Conservation (phyloP, 1,284 basidiomycete genomes). For the Apiotrichum gracile region DNA sequence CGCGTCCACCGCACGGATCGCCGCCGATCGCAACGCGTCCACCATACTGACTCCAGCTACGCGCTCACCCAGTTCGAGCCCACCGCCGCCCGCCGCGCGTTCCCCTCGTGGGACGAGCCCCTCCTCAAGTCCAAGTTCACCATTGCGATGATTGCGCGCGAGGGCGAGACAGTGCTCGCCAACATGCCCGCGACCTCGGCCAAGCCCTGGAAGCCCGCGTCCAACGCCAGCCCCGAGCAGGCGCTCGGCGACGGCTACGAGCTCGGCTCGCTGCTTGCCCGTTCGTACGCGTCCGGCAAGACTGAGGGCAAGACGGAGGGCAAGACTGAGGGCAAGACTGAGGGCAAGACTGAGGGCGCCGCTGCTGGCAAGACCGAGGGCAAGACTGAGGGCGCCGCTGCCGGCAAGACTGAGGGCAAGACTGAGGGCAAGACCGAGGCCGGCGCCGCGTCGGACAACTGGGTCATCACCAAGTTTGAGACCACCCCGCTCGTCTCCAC, state of each 20-base stretch:
- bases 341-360: constrained; percentile 37
- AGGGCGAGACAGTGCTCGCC: constrained; percentile 59
- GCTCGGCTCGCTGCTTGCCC: constrained; percentile 42
- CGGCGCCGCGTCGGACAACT: constrained; percentile 43
- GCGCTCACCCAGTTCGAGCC: constrained; percentile 77
- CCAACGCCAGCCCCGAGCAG: constrained; percentile 30
- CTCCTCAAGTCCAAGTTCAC: constrained; percentile 80
- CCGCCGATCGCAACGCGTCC: no score
- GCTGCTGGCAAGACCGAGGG: constrained; percentile 45
- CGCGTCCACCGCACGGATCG: background rate
- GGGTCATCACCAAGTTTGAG: constrained; percentile 76
- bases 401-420: constrained; percentile 30
- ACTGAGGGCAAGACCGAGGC: constrained; percentile 38
- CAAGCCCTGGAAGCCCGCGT: constrained; percentile 42
- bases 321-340: constrained; percentile 36
- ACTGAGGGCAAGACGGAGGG: constrained; percentile 40
- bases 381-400: constrained; percentile 39
- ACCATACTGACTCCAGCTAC: no score
- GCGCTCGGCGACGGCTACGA: constrained; percentile 39
- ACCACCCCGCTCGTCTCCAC: constrained; percentile 77
- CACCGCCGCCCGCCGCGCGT: constrained; percentile 73
- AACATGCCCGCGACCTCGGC: constrained; percentile 77
- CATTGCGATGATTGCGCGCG: constrained; percentile 75
- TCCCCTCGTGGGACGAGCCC: constrained; percentile 89
- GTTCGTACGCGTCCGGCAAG: constrained; percentile 25